phyloP scores from a whole-genome alignment of 1,139 yeast genomes.

The Taphrina populina region DNA sequence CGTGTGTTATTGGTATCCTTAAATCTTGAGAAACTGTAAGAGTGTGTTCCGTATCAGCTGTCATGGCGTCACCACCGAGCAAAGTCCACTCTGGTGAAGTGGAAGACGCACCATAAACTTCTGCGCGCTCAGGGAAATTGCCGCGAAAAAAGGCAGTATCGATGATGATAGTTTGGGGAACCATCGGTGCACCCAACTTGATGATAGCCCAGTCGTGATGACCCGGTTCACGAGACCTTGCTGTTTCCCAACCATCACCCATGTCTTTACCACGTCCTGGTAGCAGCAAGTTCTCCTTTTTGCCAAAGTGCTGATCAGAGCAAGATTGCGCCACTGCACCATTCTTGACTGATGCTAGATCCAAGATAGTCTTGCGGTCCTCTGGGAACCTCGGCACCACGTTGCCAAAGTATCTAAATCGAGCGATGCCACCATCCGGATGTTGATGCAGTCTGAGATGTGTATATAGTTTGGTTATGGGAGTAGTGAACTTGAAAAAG shows the following conservation, averaged over 20 bases:
- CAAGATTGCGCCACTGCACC: slow-evolving; percentile 85
- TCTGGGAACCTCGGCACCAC: slow-evolving; percentile 66
- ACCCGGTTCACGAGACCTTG: slow-evolving; percentile 74
- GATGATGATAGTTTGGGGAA: slow-evolving; percentile 59
- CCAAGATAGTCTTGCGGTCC: slow-evolving; percentile 54
- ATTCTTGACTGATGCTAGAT: slow-evolving; percentile 75
- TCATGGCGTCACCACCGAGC: slow-evolving; percentile 67
- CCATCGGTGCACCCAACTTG: slow-evolving; percentile 63
- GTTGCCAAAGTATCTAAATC: slow-evolving; percentile 82
- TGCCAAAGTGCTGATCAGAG: slow-evolving; percentile 91
- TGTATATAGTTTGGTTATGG: slow-evolving; percentile 63
- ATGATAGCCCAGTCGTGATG: slow-evolving; percentile 90
- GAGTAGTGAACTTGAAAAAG: slow-evolving; percentile 62
- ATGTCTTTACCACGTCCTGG: slow-evolving; percentile 95
- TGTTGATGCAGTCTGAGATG: slow-evolving; percentile 85
- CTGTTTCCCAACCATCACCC: slow-evolving; percentile 99
- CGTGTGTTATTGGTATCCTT: slow-evolving; percentile 57
- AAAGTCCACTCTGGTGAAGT: slow-evolving; percentile 56
- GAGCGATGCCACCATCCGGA: slow-evolving; percentile 96
- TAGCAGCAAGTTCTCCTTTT: slow-evolving; percentile 78
- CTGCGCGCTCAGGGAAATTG: slow-evolving; percentile 78
- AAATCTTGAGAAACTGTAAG: slow-evolving; percentile 49
- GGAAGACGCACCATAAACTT: slow-evolving; percentile 48
- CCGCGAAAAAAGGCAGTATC: slow-evolving; percentile 95
- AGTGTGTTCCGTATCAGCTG: slow-evolving; percentile 75